Evolutionary conservation across 208 protist genomes (phyloP), one percentile per base, ranked within the genome.

Genomic region (Trypanosoma grayi): DNA sequence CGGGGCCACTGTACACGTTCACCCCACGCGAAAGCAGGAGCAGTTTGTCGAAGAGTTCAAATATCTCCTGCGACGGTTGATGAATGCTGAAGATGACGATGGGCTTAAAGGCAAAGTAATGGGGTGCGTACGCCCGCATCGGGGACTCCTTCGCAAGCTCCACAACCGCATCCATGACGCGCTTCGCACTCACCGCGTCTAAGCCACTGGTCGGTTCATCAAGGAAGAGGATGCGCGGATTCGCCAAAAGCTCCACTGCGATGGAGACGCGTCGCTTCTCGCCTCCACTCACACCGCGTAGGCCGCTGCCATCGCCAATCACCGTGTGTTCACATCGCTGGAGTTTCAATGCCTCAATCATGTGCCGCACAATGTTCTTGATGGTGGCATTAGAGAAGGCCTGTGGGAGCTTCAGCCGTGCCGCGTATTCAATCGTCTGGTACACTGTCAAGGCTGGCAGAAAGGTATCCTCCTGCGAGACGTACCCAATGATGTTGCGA

Each of bases 21-120:
- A 89, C 64, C 20, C 92, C 92, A 18, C 77, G 66, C 2, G 87
- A 93, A 24, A 97, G 77, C 37, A 97, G 70, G 31, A 97, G 57
- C 10, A 95, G 60, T 52, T 93, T 85, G 56, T 97, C 92, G 62
- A 95, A 97, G 2, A 94, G 53, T 25, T 79, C 60, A 70, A 83
- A 97, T 59, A 97, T 95, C 54, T 93, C 79, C 37, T 82, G 72
- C 28, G 89, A 95, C 20, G 92, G 92, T 67, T 97, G 92, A 66
- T 97, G 92, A 61, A 97, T 97, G 60, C 80, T 91, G 71, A 95
- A 95, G 56, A 95, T 90, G 61, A 97, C 86, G 58, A 93, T 87
- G 11, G 91, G 87, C 25, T 69, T 61, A 58, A 94, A 97, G 14
- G 88, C 77, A 61, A 94, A 94, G 75, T 86, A 96, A 74, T 87